These are phyloP conservation scores for Leccinum olivaceopallidum DNA, from an alignment of 768 basidiomycete species.

Conservation along the genomic window DNA sequence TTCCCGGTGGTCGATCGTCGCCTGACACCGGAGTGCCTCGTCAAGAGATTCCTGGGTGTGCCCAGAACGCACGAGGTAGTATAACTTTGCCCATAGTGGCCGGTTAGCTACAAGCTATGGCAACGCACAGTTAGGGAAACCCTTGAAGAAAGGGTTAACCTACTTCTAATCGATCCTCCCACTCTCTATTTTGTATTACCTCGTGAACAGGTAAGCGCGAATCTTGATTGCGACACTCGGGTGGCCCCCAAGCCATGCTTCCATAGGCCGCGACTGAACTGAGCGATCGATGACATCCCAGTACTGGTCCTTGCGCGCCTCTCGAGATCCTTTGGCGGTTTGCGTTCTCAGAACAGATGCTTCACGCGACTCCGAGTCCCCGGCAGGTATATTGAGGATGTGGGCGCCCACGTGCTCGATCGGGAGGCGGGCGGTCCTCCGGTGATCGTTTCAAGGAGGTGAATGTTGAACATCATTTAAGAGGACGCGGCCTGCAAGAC, in stretches of 20 bases:
- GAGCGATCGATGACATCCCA: constrained; percentile 82
- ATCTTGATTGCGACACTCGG: constrained; percentile 90
- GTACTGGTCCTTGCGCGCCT: constrained; percentile 88
- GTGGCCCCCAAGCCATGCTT: constrained; percentile 88
- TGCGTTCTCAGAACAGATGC: constrained; percentile 45
- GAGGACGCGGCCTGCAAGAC: constrained; percentile 44
- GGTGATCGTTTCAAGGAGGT: constrained; percentile 75
- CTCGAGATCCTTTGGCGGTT: constrained; percentile 75
- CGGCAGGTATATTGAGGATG: constrained; percentile 34
- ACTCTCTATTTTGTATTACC: constrained; percentile 77
- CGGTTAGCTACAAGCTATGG: constrained; percentile 77
- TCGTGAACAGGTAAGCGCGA: constrained; percentile 80
- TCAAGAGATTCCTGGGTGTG: too few species aligned
- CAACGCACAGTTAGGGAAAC: constrained; percentile 3
- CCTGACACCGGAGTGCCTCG: too few species aligned
- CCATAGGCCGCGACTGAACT: constrained; percentile 75
- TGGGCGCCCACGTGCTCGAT: constrained; percentile 59
- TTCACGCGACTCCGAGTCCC: too few species aligned
- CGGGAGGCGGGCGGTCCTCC: constrained; percentile 68
- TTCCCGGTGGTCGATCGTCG: too few species aligned
- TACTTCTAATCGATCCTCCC: constrained; percentile 89
- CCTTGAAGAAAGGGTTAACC: constrained; percentile 17
- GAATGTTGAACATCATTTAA: constrained; percentile 70
- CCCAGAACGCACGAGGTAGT: too few species aligned
- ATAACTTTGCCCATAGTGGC: constrained; percentile 89